Conservation (phyloP, 257 asterid genomes). For the Forsythia suspensa region DNA sequence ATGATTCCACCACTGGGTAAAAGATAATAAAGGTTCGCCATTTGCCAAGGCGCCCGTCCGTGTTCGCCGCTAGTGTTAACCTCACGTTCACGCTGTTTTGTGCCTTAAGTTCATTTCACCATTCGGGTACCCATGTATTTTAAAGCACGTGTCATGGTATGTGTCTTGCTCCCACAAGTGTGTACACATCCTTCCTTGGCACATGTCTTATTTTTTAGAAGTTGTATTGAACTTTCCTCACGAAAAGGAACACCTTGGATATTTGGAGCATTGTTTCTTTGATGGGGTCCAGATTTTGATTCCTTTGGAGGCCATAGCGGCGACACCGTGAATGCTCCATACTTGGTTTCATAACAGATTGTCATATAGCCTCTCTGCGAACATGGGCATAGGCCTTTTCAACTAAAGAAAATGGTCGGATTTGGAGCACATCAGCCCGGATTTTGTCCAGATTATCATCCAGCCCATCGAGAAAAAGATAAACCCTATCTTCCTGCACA, state of each 20-base stretch:
- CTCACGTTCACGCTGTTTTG: too few relatives aligned
- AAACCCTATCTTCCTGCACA: conserved; percentile 3
- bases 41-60: too few relatives aligned
- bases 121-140: neutral
- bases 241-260: neutral
- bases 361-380: neutral
- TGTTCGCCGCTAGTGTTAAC: too few relatives aligned
- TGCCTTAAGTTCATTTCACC: neutral
- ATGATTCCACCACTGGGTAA: too few relatives aligned
- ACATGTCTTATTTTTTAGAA: neutral
- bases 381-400: neutral
- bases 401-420: neutral
- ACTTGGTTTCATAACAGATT: neutral
- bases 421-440: neutral
- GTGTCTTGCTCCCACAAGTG: neutral
- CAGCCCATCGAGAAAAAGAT: neutral
- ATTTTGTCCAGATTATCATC: neutral
- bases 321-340: neutral
- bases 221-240: neutral
- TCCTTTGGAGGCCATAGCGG: neutral
- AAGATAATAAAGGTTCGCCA: too few relatives aligned
- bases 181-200: neutral
- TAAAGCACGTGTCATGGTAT: neutral
- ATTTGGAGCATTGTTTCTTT: too few relatives aligned
- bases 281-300: neutral